Base-by-base conservation (phyloP, 768 basidiomycete genomes). In the Rossbeevera mucosa region DNA sequence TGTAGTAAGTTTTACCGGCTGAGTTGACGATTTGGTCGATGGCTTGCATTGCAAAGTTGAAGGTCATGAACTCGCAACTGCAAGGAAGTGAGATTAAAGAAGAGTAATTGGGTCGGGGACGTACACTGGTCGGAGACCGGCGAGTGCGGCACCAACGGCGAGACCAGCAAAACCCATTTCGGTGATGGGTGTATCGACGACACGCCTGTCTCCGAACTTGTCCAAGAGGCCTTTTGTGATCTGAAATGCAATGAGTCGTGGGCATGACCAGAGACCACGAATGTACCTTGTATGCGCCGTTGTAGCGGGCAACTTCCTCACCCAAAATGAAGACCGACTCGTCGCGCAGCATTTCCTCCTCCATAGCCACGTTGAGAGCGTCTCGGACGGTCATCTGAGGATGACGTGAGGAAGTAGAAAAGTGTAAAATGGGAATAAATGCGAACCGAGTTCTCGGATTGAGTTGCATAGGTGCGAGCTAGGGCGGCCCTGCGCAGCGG, bases 21-120 rank as follows among this genome's bases (percentile, higher is more conserved):
- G 96, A 98, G 81, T 99, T 99, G 73, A 99, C 93, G 57, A 99
- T 99, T 67, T 99, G 96, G 76, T 99, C 96, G 70, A 99, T 98
- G 53, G 96, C 94, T 74, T 94, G 93, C 95, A 98, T 99, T 59
- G 95, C 95, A 69, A 99, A 98, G 80, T 99, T 98, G 80, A 95
- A 98, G 14, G 95, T 98, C 95, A 97, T 98, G 78, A 97, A 99
- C 78, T 98, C 95, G 80, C 94, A 97, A 65, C 91, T 93, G 54
- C 36, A 38, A 38, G 25, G 30, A 36, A 33, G 25, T 7, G 29
- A 54, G 50, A 42, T 63, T 41, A 59, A 59, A 44, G 51, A 28
- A 56, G 28, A 14, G 44, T 20, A 44, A 44, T 28, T 41, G 21
- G 44, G 26, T 13, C 50, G 50, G 50, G 30, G 18, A 62, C 83